These are phyloP conservation scores for Rheum nobile DNA, from an alignment of 148 eudicot species.

Conservation along the genomic window DNA sequence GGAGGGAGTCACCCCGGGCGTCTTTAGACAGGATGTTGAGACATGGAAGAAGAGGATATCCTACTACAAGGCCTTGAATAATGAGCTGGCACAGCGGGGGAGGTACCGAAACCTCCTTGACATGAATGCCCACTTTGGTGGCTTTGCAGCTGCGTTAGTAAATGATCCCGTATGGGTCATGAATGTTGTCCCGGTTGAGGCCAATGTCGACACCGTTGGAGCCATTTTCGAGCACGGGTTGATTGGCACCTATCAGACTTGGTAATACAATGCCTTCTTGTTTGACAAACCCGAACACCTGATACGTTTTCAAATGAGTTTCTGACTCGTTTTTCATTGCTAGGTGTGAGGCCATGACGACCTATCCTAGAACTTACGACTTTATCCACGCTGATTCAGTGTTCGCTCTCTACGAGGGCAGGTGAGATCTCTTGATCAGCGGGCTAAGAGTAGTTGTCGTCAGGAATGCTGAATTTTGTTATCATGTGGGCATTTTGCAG, in stretches of 20 bases:
- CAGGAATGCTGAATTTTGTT: no score
- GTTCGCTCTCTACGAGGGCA: slow-evolving; percentile 60
- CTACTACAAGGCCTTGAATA: slow-evolving; percentile 38
- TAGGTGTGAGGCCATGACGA: slow-evolving; percentile 97
- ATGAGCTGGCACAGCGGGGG: slow-evolving; percentile 46
- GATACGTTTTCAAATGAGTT: background rate
- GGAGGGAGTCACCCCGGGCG: slow-evolving; percentile 40
- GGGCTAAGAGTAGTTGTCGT: no score
- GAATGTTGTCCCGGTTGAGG: slow-evolving; percentile 74
- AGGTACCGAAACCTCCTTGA: slow-evolving; percentile 77
- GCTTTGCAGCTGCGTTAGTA: slow-evolving; percentile 80
- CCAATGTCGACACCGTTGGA: slow-evolving; percentile 60
- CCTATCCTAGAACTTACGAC: slow-evolving; percentile 88
- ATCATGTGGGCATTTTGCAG: slow-evolving; percentile 16
- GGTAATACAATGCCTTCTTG: slow-evolving; percentile 36
- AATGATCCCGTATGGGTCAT: slow-evolving; percentile 88
- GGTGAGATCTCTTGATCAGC: slow-evolving; percentile 28
- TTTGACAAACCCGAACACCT: no score
- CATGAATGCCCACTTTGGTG: slow-evolving; percentile 91
- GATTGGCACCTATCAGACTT: slow-evolving; percentile 81
- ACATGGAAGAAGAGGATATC: slow-evolving; percentile 51
- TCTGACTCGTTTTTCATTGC: background rate
- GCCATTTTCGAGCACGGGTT: slow-evolving; percentile 68
- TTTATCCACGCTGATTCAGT: slow-evolving; percentile 66
- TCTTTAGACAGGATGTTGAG: slow-evolving; percentile 32